These are phyloP conservation scores for Mucor ambiguus DNA, from an alignment of 371 early-diverging fungal species.

Conservation along the genomic window DNA sequence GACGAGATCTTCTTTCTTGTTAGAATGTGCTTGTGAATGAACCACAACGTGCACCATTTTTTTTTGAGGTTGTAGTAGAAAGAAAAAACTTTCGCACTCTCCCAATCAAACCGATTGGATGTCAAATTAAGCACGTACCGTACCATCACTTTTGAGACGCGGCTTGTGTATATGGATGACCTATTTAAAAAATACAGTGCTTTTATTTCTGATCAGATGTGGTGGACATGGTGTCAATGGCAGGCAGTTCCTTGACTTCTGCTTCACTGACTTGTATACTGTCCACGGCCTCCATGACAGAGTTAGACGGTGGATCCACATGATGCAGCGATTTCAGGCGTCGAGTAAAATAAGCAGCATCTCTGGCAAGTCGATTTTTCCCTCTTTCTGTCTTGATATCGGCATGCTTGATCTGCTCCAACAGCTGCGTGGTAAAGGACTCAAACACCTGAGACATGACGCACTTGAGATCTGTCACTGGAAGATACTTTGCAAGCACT, in stretches of 20 bases:
- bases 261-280: neutral
- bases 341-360: constrained; percentile 71
- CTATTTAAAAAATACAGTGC: too few relatives aligned
- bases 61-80: neutral
- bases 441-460: constrained; percentile 77
- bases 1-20: constrained; percentile 27
- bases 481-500: constrained; percentile 82
- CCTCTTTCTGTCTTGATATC: constrained; percentile 73
- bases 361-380: constrained; percentile 77
- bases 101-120: neutral
- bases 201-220: neutral
- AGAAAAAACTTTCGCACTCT: neutral
- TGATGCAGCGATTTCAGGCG: constrained; percentile 69
- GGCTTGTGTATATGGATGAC: neutral
- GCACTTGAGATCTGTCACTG: constrained; percentile 61
- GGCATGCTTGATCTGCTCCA: constrained; percentile 69
- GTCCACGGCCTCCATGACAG: constrained; percentile 78
- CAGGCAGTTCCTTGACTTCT: neutral
- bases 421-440: constrained; percentile 73
- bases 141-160: neutral
- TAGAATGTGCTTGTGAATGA: constrained; percentile 20
- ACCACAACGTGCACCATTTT: constrained; percentile 42
- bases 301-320: constrained; percentile 72
- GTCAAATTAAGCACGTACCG: neutral
- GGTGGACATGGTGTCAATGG: neutral